Evolutionary conservation across 2,329 filamentous ascomycete genomes (phyloP).

Genomic region (Sporothrix dimorphospora): DNA sequence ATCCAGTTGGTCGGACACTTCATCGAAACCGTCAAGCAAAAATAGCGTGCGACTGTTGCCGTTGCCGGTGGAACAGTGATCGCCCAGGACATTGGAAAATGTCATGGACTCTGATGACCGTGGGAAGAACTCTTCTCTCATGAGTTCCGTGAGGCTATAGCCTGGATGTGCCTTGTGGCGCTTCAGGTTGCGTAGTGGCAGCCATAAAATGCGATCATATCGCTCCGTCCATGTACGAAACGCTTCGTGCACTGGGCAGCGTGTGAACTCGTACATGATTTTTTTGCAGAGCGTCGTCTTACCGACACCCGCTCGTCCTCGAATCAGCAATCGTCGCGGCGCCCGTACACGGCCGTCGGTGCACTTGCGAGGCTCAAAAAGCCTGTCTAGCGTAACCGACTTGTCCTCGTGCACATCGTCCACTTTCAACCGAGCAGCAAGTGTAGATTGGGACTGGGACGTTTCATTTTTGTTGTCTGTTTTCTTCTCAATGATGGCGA

Average conservation of each 20-base stretch:
- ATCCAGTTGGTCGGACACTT: constrained; percentile 39
- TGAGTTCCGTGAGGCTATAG: not conserved
- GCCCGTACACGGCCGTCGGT: constrained; percentile 18
- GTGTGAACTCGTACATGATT: constrained; percentile 43
- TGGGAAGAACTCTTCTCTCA: not conserved
- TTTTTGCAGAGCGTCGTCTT: constrained; percentile 50
- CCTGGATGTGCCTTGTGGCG: not conserved
- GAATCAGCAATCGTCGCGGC: constrained; percentile 42
- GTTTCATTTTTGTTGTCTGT: too few species aligned
- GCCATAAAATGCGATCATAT: constrained; percentile 47
- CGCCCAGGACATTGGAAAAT: not conserved
- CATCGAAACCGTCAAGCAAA: constrained; percentile 50
- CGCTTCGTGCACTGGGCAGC: constrained; percentile 33
- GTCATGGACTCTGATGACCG: not conserved
- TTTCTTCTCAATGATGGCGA: constrained; percentile 39
- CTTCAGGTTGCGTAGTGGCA: constrained; percentile 45
- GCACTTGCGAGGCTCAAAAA: not conserved
- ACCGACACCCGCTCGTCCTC: constrained; percentile 44
- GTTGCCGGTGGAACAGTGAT: not conserved
- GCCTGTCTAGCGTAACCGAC: not conserved
- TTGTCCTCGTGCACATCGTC: too few species aligned
- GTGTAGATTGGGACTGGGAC: too few species aligned
- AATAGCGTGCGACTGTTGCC: constrained; percentile 40
- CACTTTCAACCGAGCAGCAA: too few species aligned
- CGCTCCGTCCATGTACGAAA: not conserved